phyloP scores from a whole-genome alignment of 2,329 filamentous ascomycete genomes.

The Lachnellula suecica region DNA sequence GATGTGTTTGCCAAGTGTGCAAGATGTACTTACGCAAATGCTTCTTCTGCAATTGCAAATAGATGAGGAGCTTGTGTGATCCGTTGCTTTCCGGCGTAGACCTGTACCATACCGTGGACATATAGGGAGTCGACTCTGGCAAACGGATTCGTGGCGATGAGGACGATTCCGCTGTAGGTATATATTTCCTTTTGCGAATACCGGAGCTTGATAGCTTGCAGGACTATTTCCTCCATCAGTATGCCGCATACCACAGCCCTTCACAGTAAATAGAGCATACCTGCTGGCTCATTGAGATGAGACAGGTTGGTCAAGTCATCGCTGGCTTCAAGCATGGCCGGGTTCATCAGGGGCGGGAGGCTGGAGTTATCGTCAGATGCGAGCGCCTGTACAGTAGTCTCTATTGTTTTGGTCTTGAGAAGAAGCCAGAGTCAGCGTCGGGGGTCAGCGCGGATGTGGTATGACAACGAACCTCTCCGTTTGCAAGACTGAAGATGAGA shows the following conservation, averaged over 20 bases:
- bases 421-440: slow-evolving; percentile 23
- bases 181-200: slow-evolving; percentile 99
- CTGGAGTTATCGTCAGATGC: slow-evolving; percentile 73
- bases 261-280: slow-evolving; percentile 49
- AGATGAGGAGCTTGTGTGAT: slow-evolving; percentile 96
- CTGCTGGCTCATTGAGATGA: slow-evolving; percentile 96
- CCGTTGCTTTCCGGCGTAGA: slow-evolving; percentile 95
- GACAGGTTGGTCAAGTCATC: slow-evolving; percentile 97
- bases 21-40: slow-evolving; percentile 74
- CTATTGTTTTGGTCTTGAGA: slow-evolving; percentile 71
- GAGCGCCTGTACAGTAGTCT: slow-evolving; percentile 75
- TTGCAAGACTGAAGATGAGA: slow-evolving; percentile 85
- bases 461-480: slow-evolving; percentile 72
- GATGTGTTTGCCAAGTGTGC: slow-evolving; percentile 18
- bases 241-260: slow-evolving; percentile 2
- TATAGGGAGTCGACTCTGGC: slow-evolving; percentile 97
- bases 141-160: slow-evolving; percentile 98
- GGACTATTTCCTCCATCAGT: slow-evolving; percentile 54
- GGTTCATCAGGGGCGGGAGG: slow-evolving; percentile 95
- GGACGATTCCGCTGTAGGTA: slow-evolving; percentile 97
- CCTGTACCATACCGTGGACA: slow-evolving; percentile 99
- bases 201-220: slow-evolving; percentile 95
- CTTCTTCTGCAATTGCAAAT: slow-evolving; percentile 98
- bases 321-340: slow-evolving; percentile 95
- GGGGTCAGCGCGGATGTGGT: slow-evolving; percentile 8